phyloP scores from a whole-genome alignment of 73 alveolate species.

The Paramecium tetraurelia region DNA sequence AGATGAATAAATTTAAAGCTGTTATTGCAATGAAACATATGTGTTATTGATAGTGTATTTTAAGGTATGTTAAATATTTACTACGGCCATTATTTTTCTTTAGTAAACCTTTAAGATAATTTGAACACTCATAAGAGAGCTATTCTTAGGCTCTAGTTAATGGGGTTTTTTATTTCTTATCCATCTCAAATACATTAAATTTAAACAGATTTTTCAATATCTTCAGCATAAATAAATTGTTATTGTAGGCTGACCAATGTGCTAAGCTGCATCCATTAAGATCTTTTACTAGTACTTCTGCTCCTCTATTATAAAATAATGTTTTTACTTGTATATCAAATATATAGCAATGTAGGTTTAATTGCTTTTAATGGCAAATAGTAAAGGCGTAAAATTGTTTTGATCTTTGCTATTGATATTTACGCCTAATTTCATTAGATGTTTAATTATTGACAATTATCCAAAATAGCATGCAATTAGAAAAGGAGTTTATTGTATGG shows the following conservation, averaged over 20 bases:
- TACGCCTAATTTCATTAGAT: background rate
- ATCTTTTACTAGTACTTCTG: background rate
- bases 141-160: background rate
- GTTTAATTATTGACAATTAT: background rate
- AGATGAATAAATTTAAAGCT: background rate
- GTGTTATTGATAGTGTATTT: background rate
- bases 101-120: background rate
- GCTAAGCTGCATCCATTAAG: conserved; percentile 10
- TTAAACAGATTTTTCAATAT: background rate
- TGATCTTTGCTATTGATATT: background rate
- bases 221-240: background rate
- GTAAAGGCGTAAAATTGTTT: background rate
- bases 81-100: background rate
- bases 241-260: background rate
- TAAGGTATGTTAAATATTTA: background rate
- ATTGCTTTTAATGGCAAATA: background rate
- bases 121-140: background rate
- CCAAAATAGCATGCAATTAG: background rate
- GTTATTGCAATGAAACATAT: background rate
- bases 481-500: background rate
- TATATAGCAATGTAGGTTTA: background rate
- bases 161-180: background rate
- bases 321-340: background rate
- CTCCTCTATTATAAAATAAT: background rate
- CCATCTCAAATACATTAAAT: background rate